These are phyloP conservation scores for Linnemannia elongata DNA, from an alignment of 192 early-diverging fungal species.

Conservation along the genomic window DNA sequence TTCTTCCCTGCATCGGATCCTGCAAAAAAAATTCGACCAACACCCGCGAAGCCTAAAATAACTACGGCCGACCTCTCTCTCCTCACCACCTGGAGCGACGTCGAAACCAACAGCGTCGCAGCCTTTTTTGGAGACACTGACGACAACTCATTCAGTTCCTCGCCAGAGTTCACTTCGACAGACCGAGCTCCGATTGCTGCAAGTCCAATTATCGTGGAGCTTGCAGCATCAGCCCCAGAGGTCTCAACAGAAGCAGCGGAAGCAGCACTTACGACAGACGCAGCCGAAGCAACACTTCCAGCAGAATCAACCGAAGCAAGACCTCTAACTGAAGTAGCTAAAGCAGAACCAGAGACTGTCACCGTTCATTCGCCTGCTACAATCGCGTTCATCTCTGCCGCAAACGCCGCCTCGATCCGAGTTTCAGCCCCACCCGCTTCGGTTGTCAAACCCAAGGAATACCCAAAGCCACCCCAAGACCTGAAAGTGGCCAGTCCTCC, in stretches of 20 bases:
- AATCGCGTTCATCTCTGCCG: neutral
- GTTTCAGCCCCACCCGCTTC: neutral
- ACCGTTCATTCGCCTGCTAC: neutral
- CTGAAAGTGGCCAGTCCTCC: neutral
- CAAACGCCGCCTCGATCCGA: neutral
- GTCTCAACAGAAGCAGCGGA: neutral
- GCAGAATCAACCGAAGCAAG: neutral
- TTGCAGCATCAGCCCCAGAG: neutral
- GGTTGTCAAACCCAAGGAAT: neutral
- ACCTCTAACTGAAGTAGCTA: neutral
- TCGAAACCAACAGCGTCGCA: neutral
- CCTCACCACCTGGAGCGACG: neutral
- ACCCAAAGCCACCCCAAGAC: neutral
- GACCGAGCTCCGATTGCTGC: neutral
- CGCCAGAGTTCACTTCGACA: neutral
- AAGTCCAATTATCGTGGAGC: neutral
- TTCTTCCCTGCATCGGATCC: neutral
- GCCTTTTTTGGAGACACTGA: slow-evolving; percentile 17
- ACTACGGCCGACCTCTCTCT: neutral
- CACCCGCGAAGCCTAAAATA: neutral
- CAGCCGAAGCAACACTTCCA: neutral
- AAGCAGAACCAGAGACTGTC: neutral
- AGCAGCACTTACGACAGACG: too few relatives aligned
- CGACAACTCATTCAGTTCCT: neutral
- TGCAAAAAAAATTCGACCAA: neutral